Conservation (phyloP, 1,284 basidiomycete species). For the Rhodotorula sp. region DNA sequence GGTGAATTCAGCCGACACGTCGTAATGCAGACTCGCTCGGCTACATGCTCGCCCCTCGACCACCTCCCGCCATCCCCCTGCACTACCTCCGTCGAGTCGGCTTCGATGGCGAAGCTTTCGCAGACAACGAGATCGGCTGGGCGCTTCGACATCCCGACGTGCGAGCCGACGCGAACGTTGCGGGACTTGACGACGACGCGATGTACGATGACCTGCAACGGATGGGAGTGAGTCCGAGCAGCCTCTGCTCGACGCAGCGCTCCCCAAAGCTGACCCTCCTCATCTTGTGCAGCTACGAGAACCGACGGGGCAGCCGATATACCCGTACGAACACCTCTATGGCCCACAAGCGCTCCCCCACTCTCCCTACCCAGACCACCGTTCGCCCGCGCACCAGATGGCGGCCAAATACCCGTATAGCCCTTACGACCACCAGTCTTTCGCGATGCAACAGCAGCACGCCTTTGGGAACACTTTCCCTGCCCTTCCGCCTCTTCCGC, state of each 20-base stretch:
- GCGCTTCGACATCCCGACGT: conserved; percentile 37
- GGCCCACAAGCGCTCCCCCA: neutral
- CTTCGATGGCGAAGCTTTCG: conserved; percentile 38
- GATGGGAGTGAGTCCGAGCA: conserved; percentile 40
- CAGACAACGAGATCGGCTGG: conserved; percentile 41
- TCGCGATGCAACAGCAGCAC: conserved; percentile 4
- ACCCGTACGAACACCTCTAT: conserved; percentile 12
- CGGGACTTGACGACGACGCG: conserved; percentile 39
- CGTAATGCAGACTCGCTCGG: conserved; percentile 38
- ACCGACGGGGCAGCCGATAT: conserved; percentile 5
- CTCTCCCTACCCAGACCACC: conserved; percentile 14
- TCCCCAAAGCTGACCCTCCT: neutral
- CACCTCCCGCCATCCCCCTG: conserved; percentile 36
- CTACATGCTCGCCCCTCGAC: conserved; percentile 32
- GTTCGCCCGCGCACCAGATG: conserved; percentile 1
- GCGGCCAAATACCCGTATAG: conserved; percentile 7
- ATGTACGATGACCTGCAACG: conserved; percentile 39
- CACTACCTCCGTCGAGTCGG: conserved; percentile 36
- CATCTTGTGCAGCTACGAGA: conserved; percentile 21
- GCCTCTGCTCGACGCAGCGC: neutral
- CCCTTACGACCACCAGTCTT: conserved; percentile 9
- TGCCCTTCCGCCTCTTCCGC: conserved; percentile 6
- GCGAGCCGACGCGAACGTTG: conserved; percentile 24
- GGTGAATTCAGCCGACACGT: too few relatives aligned
- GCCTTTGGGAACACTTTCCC: neutral